Percentiles rank a stretch among this genome's conserved stretches.
Conservation (phyloP, 768 basidiomycete species). For the Sporobolomyces roseus region DNA sequence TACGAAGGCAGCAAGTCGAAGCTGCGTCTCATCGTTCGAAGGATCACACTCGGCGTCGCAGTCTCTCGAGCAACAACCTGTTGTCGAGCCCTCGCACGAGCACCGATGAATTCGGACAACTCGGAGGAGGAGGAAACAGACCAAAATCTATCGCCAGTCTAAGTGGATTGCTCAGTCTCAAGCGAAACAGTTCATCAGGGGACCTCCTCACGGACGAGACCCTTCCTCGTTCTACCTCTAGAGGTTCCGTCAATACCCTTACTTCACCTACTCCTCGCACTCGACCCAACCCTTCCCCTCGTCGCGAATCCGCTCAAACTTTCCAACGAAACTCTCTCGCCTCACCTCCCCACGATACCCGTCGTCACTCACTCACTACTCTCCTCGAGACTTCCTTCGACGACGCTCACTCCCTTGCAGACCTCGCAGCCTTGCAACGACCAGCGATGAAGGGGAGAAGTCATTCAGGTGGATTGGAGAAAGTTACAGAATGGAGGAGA, state of each 20-base stretch:
- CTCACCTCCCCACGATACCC: neutral
- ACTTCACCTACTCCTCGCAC: neutral
- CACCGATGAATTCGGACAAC: neutral
- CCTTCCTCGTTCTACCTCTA: neutral
- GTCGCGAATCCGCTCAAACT: neutral
- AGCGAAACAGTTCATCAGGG: neutral
- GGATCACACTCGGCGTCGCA: slow-evolving; percentile 9
- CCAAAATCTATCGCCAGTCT: slow-evolving; percentile 14
- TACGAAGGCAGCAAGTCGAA: slow-evolving; percentile 8
- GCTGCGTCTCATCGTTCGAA: slow-evolving; percentile 12
- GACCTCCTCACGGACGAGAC: neutral
- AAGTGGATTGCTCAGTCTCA: slow-evolving; percentile 5
- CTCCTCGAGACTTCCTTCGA: slow-evolving; percentile 27
- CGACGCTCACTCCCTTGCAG: neutral
- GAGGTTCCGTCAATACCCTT: neutral
- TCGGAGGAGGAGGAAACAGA: neutral
- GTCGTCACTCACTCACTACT: slow-evolving; percentile 33
- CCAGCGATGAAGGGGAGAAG: neutral
- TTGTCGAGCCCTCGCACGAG: neutral
- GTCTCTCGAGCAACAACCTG: slow-evolving; percentile 6
- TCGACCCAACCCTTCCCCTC: neutral
- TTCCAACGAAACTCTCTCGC: neutral
- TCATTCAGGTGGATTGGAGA: neutral
- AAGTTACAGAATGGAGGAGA: slow-evolving; percentile 16
- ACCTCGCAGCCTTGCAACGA: neutral